Evolutionary conservation across 1,284 basidiomycete species (phyloP), one percentile per base, ranked within the genome.

Genomic region (Rhodotorula mucilaginosa): DNA sequence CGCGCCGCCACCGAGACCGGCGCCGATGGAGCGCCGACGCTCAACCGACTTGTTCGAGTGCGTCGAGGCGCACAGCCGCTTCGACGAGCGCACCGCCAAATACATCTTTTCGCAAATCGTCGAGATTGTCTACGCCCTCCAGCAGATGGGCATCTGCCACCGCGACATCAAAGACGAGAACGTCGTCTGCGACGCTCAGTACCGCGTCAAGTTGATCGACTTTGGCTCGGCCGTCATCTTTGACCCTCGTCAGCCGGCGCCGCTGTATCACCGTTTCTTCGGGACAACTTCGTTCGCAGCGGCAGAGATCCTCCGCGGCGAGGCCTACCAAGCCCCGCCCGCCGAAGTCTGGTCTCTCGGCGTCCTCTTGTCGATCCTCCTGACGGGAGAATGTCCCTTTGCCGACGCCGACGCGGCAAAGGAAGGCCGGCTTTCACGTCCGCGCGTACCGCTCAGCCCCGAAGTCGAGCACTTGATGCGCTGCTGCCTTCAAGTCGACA

Each of bases 81-180:
- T 96, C 64, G 86, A 86, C n/a, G 92, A 94, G 81, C 84, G 84
- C 61, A 87, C 90, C 78, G 90, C 92, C 10, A 86, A 88, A 63
- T 89, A 89, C 81, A 88, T 96, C 72, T 93, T 96, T 80, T 85
- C 86, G 31, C 93, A 97, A 82, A 87, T 96, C 62, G 91, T 93
- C 68, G 90, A 93, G 70, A 91, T 89, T 31, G 90, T 94, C 26
- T 82, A 87, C 76, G 91, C 93, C 79, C 85, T 97, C 48, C 87
- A 92, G 69, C 82, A 82, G 51, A 86, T 86, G 63, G 92, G 93
- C 8, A 89, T 96, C 72, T 88, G 87, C 31, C 93, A 97, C 80
- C 89, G 93, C 64, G 93, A 97, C 80, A 90, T 97, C 82, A 97
- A 97, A 80, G 93, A 96, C 79, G 93, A 97, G 81, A 97, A 97